phyloP scores from a whole-genome alignment of 2,329 filamentous ascomycete species.

The Alternaria burnsii region DNA sequence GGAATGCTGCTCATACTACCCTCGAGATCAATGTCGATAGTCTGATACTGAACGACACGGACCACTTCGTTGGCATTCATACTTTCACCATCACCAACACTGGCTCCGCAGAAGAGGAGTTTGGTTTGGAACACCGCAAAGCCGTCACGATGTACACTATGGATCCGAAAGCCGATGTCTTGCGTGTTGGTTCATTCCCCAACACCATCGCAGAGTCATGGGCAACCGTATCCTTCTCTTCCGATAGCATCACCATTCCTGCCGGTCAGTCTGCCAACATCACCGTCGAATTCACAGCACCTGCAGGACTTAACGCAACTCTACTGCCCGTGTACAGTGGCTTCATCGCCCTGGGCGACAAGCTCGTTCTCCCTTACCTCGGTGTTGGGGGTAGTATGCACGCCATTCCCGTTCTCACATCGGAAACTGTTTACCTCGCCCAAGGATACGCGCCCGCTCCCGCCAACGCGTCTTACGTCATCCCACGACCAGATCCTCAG shows the following conservation, averaged over 20 bases:
- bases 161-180: constrained; percentile 1
- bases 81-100: constrained; percentile 33
- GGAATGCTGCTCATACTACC: constrained; percentile 25
- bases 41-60: constrained; percentile 32
- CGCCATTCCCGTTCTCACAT: constrained; percentile 7
- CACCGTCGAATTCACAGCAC: background rate
- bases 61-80: constrained; percentile 31
- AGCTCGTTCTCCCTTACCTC: constrained; percentile 29
- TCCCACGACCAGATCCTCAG: constrained; percentile 20
- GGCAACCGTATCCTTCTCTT: constrained; percentile 21
- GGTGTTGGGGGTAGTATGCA: constrained; percentile 19
- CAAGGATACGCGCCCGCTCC: constrained; percentile 13
- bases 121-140: constrained; percentile 17
- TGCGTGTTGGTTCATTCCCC: constrained; percentile 10
- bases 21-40: constrained; percentile 23
- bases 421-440: constrained; percentile 18
- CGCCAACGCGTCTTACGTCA: constrained; percentile 17
- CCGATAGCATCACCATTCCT: constrained; percentile 29
- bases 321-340: constrained; percentile 35
- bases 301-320: constrained; percentile 15
- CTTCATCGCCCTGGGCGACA: constrained; percentile 22
- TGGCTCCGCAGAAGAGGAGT: background rate
- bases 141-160: constrained; percentile 31
- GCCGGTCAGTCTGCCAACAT: constrained; percentile 9
- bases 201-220: constrained; percentile 16